Conservation (phyloP, 805 yeast species). For the Wickerhamiella azyma region DNA sequence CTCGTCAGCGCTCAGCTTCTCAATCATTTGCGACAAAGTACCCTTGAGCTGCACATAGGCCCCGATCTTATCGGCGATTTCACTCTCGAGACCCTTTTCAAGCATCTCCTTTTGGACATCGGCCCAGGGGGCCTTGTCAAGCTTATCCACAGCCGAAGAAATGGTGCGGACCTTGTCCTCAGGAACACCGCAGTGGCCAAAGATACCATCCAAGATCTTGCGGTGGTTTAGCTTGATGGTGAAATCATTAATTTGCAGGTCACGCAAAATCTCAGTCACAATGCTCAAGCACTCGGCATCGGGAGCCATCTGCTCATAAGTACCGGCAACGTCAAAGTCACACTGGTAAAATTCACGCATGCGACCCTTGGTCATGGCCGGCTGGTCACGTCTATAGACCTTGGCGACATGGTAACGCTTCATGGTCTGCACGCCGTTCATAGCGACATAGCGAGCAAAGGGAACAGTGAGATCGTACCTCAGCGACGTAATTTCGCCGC, state of each 20-base stretch:
- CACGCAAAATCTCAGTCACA: slow-evolving; percentile 69
- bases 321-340: slow-evolving; percentile 94
- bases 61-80: slow-evolving; percentile 87
- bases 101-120: slow-evolving; percentile 86
- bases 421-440: slow-evolving; percentile 79
- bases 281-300: slow-evolving; percentile 82
- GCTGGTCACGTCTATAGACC: slow-evolving; percentile 98
- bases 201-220: slow-evolving; percentile 89
- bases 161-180: slow-evolving; percentile 88
- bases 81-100: slow-evolving; percentile 82
- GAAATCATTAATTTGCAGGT: slow-evolving; percentile 76
- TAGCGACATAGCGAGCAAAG: slow-evolving; percentile 92
- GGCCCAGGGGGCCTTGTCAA: slow-evolving; percentile 93
- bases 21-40: slow-evolving; percentile 31
- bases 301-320: slow-evolving; percentile 87
- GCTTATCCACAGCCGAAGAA: slow-evolving; percentile 90
- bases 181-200: slow-evolving; percentile 85
- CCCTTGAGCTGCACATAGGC: slow-evolving; percentile 81
- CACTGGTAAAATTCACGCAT: slow-evolving; percentile 99
- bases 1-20: slow-evolving; percentile 42
- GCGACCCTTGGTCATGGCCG: slow-evolving; percentile 99
- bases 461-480: slow-evolving; percentile 97
- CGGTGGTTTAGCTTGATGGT: slow-evolving; percentile 90
- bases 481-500: slow-evolving; percentile 91
- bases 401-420: slow-evolving; percentile 96